Base-by-base conservation (phyloP, 2,329 filamentous ascomycete genomes). In the Dendryphion nanum region DNA sequence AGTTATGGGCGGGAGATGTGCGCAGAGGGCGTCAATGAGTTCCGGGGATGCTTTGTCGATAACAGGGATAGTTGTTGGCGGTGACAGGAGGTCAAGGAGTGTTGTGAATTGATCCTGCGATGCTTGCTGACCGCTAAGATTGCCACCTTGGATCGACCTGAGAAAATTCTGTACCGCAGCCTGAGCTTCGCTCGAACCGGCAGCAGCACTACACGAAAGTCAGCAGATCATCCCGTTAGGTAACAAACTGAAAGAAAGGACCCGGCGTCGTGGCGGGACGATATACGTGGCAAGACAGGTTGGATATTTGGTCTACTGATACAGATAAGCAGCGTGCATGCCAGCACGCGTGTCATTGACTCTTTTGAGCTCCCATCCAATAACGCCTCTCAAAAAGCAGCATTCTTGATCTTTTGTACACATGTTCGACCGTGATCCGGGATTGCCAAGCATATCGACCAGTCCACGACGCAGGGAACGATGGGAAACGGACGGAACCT, bases 81-180 rank as follows among this genome's bases (percentile, higher is more conserved):
- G 79, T 34, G 85, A 80, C 24, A 98, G 79, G 4, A 98, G 82
- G 59, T 97, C 91, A 55, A 83, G 83, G 33, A 98, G 81, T 19
- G 89, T 83, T 12, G 90, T 91, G 63, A 86, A 96, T 0, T 82
- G 72, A 51, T 84, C 81, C 51, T 83, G 70, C 34, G 69, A 63
- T 50, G 73, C 70, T 45, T 59, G 61, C 45, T 66, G 63, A 45
- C 64, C 63, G 48, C 70, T 58, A 33, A 69, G 48, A 33, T 67
- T 64, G 18, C 72, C 64, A 42, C 81, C 78, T 58, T 83, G 80
- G 47, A 97, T 74, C 4, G 91, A 95, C 45, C 85, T 81, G 54
- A 97, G 77, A 64, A 98, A 90, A 68, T 91, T 90, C 60, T 89
- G 86, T 50, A 97, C 88, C 44, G 87, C 81, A 28, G 81, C 77